Percentiles rank a stretch among this genome's conserved stretches.
Evolutionary conservation across 352 stramenopile species (phyloP).

Genomic region (Achlya hypogyna): DNA sequence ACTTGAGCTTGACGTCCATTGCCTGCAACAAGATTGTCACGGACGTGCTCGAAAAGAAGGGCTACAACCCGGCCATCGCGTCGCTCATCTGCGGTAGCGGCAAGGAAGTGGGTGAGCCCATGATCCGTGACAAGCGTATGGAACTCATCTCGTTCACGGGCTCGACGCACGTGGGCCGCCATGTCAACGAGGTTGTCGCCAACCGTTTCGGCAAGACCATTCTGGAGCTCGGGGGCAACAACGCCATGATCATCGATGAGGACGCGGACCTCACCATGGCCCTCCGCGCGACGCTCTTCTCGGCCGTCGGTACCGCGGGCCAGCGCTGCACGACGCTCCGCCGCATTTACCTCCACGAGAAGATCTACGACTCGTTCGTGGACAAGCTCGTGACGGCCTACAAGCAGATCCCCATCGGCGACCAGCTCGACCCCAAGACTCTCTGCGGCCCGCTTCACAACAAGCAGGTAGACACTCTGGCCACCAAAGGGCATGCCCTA

Average conservation of each 20-base stretch:
- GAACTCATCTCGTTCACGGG: slow-evolving; percentile 89
- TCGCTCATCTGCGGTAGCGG: slow-evolving; percentile 78
- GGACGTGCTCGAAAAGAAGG: slow-evolving; percentile 82
- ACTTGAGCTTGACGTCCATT: slow-evolving; percentile 82
- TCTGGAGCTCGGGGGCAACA: slow-evolving; percentile 89
- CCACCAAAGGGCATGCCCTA: neutral
- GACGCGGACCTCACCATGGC: slow-evolving; percentile 87
- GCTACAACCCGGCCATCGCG: slow-evolving; percentile 71
- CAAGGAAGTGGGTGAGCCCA: slow-evolving; percentile 71
- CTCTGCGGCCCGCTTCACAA: slow-evolving; percentile 78
- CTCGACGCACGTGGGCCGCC: slow-evolving; percentile 73
- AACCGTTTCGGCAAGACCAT: slow-evolving; percentile 87
- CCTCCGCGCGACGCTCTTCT: slow-evolving; percentile 79
- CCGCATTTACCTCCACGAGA: slow-evolving; percentile 85
- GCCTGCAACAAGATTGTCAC: slow-evolving; percentile 87
- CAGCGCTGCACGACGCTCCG: slow-evolving; percentile 90
- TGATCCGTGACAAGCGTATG: slow-evolving; percentile 80
- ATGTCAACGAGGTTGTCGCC: slow-evolving; percentile 83
- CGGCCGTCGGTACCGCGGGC: slow-evolving; percentile 84
- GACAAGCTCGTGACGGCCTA: slow-evolving; percentile 77
- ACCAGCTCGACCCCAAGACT: slow-evolving; percentile 76
- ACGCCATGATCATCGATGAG: slow-evolving; percentile 90
- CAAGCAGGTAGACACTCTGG: slow-evolving; percentile 40
- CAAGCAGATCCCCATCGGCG: slow-evolving; percentile 81
- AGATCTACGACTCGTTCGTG: slow-evolving; percentile 87